phyloP scores from a whole-genome alignment of 495 filamentous ascomycete species.

The Niebla homalea region DNA sequence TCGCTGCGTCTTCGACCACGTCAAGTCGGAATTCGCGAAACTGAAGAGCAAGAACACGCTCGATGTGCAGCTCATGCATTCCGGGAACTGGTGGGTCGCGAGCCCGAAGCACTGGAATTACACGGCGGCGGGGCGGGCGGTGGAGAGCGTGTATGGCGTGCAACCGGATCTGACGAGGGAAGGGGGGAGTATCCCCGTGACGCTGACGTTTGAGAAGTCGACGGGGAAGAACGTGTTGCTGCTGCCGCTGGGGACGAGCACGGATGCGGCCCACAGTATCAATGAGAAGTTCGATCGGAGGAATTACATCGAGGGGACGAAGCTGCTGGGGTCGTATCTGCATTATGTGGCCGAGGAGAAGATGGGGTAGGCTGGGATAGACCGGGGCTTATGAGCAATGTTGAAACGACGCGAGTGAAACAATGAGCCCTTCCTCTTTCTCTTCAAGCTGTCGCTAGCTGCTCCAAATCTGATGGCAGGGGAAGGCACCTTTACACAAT shows the following conservation, averaged over 20 bases:
- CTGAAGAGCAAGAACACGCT: conserved; percentile 82
- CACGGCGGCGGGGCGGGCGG: conserved; percentile 78
- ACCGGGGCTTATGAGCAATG: background rate
- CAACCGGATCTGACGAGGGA: conserved; percentile 93
- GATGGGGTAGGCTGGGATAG: conserved; percentile 17
- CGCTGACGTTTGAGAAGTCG: conserved; percentile 91
- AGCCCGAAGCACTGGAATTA: conserved; percentile 99
- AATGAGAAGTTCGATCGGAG: conserved; percentile 96
- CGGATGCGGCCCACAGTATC: conserved; percentile 90
- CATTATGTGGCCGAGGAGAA: conserved; percentile 94
- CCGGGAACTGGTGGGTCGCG: conserved; percentile 97
- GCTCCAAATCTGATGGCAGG: no score
- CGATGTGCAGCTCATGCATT: conserved; percentile 67
- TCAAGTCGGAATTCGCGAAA: conserved; percentile 67
- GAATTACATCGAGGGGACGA: conserved; percentile 98
- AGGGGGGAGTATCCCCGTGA: conserved; percentile 93
- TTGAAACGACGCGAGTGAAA: background rate
- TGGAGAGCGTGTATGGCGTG: conserved; percentile 80
- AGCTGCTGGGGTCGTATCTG: conserved; percentile 85
- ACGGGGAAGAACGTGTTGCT: conserved; percentile 97
- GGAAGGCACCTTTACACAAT: no score
- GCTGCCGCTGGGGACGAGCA: conserved; percentile 91
- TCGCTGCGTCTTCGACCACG: conserved; percentile 63
- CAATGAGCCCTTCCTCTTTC: no score
- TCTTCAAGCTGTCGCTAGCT: no score